Evolutionary conservation across 768 basidiomycete genomes (phyloP), one percentile per base, ranked within the genome.

Genomic region (Boletus subcaerulescens): DNA sequence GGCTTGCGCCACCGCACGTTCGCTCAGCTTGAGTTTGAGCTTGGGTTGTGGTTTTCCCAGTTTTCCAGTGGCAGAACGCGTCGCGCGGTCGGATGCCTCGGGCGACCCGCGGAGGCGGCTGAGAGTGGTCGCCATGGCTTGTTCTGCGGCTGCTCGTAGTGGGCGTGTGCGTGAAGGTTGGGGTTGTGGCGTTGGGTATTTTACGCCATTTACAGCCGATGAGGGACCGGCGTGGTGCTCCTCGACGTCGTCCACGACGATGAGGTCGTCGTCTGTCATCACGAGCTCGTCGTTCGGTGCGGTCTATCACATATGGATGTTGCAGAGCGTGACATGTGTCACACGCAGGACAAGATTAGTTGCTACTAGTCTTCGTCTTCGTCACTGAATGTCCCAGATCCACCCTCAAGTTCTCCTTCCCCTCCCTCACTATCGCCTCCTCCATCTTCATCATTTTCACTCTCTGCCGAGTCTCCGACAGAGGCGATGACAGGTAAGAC

Each of bases 11-110:
- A 85, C 88, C 4, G 87, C 83, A 63, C 89, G 90, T 55, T 91
- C 91, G 69, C 89, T 87, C 63, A 94, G 73, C 73, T 93, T 93
- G 48, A 94, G 82, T 69, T 93, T 94, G 35, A 94, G 80, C 69
- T 92, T 94, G 7, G 91, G 89, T 60, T 83, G 82, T 0, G 74
- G 73, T 32, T 65, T 64, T 53, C 79, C 82, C 13, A 73, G 61
- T 52, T 77, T 79, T 48, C 73, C 68, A 26, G 74, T 70, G 10
- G 81, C 69, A n/a, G 82, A 83, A 39, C 87, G 82, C 24, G 82
- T 87, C 3, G 80, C 71, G 29, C 83, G 80, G 39, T 85, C 86
- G 32, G 58, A 40, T 11, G 59, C 52, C 39, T 72, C 69, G 15
- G 62, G 62, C 5, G 69, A 70, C 13, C 61, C 59, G 14, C 70